These are phyloP conservation scores for Cenchrus purpureus DNA, from an alignment of 176 grass and related monocot genomes.

Conservation along the genomic window DNA sequence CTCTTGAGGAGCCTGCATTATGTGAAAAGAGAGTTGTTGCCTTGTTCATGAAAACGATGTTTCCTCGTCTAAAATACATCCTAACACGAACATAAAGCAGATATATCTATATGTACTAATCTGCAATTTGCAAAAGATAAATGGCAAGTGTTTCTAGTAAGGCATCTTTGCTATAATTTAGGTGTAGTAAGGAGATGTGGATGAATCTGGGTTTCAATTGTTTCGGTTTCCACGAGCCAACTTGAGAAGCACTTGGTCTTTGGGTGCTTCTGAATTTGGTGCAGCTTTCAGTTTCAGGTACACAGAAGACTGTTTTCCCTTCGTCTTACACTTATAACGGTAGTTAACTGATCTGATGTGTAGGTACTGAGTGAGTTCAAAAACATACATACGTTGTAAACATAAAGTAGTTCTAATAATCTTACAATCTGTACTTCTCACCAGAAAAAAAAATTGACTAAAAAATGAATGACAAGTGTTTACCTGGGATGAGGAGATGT, in stretches of 20 bases:
- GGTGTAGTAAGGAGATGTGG: constrained; percentile 15
- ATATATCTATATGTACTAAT: constrained; percentile 10
- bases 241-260: constrained; percentile 17
- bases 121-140: constrained; percentile 20
- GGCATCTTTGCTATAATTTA: neutral
- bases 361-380: neutral
- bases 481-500: neutral
- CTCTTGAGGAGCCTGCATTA: neutral
- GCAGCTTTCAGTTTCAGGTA: constrained; percentile 10
- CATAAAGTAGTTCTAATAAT: neutral
- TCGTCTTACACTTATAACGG: neutral
- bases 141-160: constrained; percentile 23
- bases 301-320: neutral
- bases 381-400: neutral
- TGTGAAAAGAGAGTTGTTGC: constrained; percentile 1
- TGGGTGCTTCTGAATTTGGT: neutral
- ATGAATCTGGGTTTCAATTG: constrained; percentile 10
- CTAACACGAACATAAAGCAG: constrained; percentile 38
- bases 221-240: neutral
- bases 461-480: neutral
- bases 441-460: too few species aligned
- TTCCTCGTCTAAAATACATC: constrained; percentile 51
- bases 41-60: constrained; percentile 39
- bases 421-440: too few species aligned
- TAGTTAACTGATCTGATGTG: too few species aligned